Conservation (phyloP, 108 stramenopile genomes). For the Skeletonema potamos region DNA sequence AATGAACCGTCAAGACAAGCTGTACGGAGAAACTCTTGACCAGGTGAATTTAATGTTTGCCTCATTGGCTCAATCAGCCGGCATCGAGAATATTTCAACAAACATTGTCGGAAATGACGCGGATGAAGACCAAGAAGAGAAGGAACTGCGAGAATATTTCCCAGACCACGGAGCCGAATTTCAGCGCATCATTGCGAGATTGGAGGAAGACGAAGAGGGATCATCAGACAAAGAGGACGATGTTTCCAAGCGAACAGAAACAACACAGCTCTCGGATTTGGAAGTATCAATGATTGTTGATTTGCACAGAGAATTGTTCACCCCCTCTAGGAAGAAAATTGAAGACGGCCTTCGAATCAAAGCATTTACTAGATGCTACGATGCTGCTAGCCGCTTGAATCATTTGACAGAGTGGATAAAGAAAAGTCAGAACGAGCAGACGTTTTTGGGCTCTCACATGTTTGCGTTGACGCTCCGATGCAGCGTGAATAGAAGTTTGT, state of each 20-base stretch:
- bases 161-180: slow-evolving; percentile 87
- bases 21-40: slow-evolving; percentile 5
- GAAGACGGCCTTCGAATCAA: slow-evolving; percentile 36
- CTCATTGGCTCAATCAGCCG: slow-evolving; percentile 19
- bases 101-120: slow-evolving; percentile 17
- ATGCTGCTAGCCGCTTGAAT: slow-evolving; percentile 43
- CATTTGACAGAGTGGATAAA: slow-evolving; percentile 49
- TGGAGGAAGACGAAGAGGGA: slow-evolving; percentile 28
- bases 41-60: slow-evolving; percentile 26
- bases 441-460: slow-evolving; percentile 41
- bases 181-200: slow-evolving; percentile 39
- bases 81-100: neutral
- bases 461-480: slow-evolving; percentile 48
- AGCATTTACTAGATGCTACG: slow-evolving; percentile 49
- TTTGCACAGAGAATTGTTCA: slow-evolving; percentile 60
- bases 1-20: neutral
- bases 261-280: slow-evolving; percentile 49
- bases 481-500: slow-evolving; percentile 19
- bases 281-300: slow-evolving; percentile 52
- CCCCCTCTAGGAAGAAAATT: neutral
- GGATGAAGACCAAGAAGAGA: slow-evolving; percentile 54
- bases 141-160: slow-evolving; percentile 82
- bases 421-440: slow-evolving; percentile 12
- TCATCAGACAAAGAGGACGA: slow-evolving; percentile 23
- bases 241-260: slow-evolving; percentile 7